Evolutionary conservation across 306 rosid species (phyloP).

Genomic region (Albizia julibrissin): DNA sequence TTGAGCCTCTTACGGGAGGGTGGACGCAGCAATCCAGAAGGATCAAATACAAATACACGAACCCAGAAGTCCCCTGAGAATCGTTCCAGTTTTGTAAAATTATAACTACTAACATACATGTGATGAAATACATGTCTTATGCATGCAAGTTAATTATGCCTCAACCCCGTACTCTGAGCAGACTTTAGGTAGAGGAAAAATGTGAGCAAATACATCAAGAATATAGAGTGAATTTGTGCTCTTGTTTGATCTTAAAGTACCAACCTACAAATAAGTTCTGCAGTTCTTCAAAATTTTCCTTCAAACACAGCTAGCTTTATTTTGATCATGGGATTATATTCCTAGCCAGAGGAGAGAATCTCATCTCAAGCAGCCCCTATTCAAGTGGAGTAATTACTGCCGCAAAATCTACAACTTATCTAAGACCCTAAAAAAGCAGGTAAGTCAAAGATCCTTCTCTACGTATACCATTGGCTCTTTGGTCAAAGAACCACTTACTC

Average conservation of each 20-base stretch:
- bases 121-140: background rate
- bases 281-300: conserved; percentile 6
- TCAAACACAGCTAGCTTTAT: background rate
- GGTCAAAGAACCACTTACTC: conserved; percentile 14
- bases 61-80: background rate
- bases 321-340: conserved; percentile 5
- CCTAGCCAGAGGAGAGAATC: conserved; percentile 12
- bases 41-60: background rate
- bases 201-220: background rate
- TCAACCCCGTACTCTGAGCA: background rate
- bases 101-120: background rate
- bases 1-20: background rate
- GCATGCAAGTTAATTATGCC: background rate
- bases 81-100: background rate
- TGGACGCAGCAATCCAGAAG: background rate
- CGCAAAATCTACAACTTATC: background rate
- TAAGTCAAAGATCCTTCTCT: background rate
- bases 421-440: background rate
- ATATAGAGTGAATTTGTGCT: background rate
- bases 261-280: background rate
- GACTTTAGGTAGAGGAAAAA: background rate
- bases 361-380: background rate
- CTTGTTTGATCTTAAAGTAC: conserved; percentile 5
- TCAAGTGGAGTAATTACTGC: background rate
- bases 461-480: background rate